phyloP scores from a whole-genome alignment of 2,329 filamentous ascomycete species.

The Aspergillus pseudoterreus region DNA sequence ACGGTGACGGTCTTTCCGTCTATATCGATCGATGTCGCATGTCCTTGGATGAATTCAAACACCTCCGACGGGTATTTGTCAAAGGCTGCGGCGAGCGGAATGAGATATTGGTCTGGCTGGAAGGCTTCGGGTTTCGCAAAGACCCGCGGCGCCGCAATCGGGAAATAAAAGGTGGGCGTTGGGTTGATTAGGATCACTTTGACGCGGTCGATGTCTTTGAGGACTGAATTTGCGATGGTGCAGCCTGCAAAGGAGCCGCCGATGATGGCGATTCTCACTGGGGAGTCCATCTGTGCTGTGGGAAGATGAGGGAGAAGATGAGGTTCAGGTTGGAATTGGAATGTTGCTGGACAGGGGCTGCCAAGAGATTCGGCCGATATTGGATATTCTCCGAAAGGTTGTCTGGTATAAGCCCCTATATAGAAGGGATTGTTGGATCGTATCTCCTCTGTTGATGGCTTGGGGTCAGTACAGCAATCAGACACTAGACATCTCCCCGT shows the following conservation, averaged over 20 bases:
- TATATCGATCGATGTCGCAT: slow-evolving; percentile 46
- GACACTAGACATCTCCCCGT: too few species aligned
- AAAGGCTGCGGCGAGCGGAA: slow-evolving; percentile 50
- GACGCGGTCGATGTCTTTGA: slow-evolving; percentile 30
- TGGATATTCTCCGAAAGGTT: too few species aligned
- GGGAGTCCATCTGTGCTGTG: neutral
- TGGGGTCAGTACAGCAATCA: too few species aligned
- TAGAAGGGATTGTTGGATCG: too few species aligned
- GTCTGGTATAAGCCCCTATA: too few species aligned
- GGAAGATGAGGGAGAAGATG: neutral
- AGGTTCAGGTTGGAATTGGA: too few species aligned
- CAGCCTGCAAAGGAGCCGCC: slow-evolving; percentile 38
- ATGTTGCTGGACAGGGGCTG: neutral
- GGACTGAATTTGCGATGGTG: slow-evolving; percentile 33
- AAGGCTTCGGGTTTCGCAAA: slow-evolving; percentile 48
- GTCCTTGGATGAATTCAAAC: slow-evolving; percentile 51
- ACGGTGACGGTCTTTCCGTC: slow-evolving; percentile 44
- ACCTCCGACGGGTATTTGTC: slow-evolving; percentile 45
- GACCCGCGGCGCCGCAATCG: slow-evolving; percentile 52
- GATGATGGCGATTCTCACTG: slow-evolving; percentile 24
- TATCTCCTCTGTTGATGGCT: too few species aligned
- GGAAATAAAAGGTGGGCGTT: slow-evolving; percentile 52
- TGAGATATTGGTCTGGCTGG: slow-evolving; percentile 46
- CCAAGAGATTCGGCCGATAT: neutral
- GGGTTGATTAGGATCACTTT: slow-evolving; percentile 55